These are phyloP conservation scores for Raffaelea arxii DNA, from an alignment of 2,329 filamentous ascomycete species.

Conservation along the genomic window DNA sequence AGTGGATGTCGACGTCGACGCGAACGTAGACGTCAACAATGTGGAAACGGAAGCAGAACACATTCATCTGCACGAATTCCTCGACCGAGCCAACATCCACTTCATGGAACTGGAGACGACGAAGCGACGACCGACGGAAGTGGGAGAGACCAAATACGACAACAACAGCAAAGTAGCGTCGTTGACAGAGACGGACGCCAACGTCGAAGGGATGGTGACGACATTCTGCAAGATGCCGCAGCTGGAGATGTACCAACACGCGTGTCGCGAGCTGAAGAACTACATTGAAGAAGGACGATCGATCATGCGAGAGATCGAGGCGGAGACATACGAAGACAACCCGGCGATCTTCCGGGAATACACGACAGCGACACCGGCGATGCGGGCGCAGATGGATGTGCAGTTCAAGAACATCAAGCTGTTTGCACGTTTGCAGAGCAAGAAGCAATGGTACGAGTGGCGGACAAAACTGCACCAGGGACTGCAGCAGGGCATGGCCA, in stretches of 20 bases:
- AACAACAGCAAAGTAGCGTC: conserved; percentile 21
- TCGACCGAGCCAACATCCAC: conserved; percentile 90
- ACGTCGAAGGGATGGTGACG: conserved; percentile 66
- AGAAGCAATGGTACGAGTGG: conserved; percentile 98
- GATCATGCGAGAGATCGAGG: conserved; percentile 85
- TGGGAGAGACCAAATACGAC: conserved; percentile 11
- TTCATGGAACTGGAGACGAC: conserved; percentile 99
- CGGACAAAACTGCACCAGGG: conserved; percentile 77
- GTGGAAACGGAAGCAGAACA: conserved; percentile 38
- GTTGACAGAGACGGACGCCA: too few relatives aligned
- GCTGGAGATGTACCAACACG: conserved; percentile 90
- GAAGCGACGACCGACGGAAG: conserved; percentile 75
- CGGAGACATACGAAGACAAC: conserved; percentile 80
- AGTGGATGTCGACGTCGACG: conserved; percentile 24
- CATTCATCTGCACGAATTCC: conserved; percentile 82
- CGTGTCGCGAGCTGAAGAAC: conserved; percentile 89
- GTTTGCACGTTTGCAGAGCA: conserved; percentile 79
- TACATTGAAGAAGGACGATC: conserved; percentile 90
- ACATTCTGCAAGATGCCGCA: conserved; percentile 87
- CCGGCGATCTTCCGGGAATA: conserved; percentile 89
- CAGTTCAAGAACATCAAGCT: conserved; percentile 98
- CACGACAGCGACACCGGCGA: conserved; percentile 70
- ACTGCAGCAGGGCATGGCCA: conserved; percentile 69
- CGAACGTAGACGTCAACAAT: conserved; percentile 21
- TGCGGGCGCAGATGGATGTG: conserved; percentile 83